A percentile compares a stretch with the other conserved stretches of the same genome.
These are phyloP conservation scores for Candida orba DNA, from an alignment of 805 yeast species.

Conservation along the genomic window DNA sequence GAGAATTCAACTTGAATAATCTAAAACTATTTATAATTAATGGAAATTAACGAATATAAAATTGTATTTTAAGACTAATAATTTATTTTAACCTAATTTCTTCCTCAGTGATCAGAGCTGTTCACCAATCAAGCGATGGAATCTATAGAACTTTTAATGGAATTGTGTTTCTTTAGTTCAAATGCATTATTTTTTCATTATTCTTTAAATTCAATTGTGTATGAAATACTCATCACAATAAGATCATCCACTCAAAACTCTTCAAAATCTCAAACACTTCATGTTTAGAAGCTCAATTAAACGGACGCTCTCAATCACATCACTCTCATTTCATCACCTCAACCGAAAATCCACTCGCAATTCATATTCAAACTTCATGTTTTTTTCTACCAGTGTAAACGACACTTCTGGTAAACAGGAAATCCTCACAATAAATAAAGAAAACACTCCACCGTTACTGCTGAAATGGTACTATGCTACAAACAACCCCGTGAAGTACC, in stretches of 20 bases:
- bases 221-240: too few relatives aligned
- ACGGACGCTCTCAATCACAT: neutral
- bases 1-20: slow-evolving; percentile 15
- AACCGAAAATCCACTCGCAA: too few relatives aligned
- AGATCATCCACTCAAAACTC: too few relatives aligned
- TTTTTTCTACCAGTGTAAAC: neutral
- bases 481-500: slow-evolving; percentile 66
- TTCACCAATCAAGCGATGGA: too few relatives aligned
- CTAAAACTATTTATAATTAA: too few relatives aligned
- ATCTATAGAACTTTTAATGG: too few relatives aligned
- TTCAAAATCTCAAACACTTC: too few relatives aligned
- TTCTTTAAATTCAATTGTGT: too few relatives aligned
- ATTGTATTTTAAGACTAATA: slow-evolving; percentile 4
- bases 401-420: neutral
- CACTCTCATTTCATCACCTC: too few relatives aligned
- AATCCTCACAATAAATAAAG: neutral
- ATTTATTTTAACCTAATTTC: slow-evolving; percentile 9
- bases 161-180: slow-evolving; percentile 46
- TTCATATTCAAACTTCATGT: neutral
- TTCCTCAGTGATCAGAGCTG: too few relatives aligned
- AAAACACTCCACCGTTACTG: slow-evolving; percentile 12
- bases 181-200: slow-evolving; percentile 42
- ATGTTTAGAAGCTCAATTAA: neutral
- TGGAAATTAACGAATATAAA: neutral
- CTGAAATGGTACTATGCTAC: slow-evolving; percentile 76